phyloP scores from a whole-genome alignment of 768 basidiomycete genomes.

The Collybia nuda region DNA sequence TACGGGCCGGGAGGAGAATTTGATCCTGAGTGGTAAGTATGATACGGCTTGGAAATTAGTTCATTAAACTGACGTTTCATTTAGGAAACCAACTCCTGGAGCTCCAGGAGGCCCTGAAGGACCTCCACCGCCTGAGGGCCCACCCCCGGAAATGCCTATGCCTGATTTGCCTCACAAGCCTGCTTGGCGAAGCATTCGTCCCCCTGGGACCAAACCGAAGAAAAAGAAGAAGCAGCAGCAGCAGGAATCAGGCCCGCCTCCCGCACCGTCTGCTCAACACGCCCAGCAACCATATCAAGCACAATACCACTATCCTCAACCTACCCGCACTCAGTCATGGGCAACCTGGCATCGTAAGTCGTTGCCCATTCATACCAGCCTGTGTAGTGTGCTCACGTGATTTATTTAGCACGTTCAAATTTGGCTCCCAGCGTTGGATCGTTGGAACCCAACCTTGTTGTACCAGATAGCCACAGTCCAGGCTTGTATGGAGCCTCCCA shows the following conservation, averaged over 20 bases:
- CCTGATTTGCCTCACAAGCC: constrained; percentile 50
- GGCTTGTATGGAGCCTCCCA: constrained; percentile 37
- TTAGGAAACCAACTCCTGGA: constrained; percentile 44
- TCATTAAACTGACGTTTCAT: not conserved
- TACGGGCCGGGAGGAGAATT: constrained; percentile 87
- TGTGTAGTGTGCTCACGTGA: constrained; percentile 3
- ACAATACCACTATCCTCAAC: constrained; percentile 8
- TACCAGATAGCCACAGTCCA: constrained; percentile 57
- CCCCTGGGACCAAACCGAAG: constrained; percentile 17
- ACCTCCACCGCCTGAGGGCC: constrained; percentile 26
- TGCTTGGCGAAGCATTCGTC: constrained; percentile 60
- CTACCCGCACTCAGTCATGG: constrained; percentile 44
- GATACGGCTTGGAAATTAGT: not conserved
- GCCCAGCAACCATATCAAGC: constrained; percentile 8
- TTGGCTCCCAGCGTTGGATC: constrained; percentile 61
- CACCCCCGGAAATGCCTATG: constrained; percentile 24
- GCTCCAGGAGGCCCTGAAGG: constrained; percentile 46
- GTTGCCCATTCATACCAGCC: not conserved
- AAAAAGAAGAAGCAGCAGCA: constrained; percentile 52
- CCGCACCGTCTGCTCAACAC: constrained; percentile 27
- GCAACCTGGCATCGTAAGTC: constrained; percentile 67
- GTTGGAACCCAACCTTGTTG: constrained; percentile 56
- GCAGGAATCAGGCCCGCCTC: constrained; percentile 35
- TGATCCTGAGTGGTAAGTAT: constrained; percentile 71
- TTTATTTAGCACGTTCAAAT: constrained; percentile 52